Evolutionary conservation across 176 grass and related monocot species (phyloP).

Genomic region (Thalia dealbata): DNA sequence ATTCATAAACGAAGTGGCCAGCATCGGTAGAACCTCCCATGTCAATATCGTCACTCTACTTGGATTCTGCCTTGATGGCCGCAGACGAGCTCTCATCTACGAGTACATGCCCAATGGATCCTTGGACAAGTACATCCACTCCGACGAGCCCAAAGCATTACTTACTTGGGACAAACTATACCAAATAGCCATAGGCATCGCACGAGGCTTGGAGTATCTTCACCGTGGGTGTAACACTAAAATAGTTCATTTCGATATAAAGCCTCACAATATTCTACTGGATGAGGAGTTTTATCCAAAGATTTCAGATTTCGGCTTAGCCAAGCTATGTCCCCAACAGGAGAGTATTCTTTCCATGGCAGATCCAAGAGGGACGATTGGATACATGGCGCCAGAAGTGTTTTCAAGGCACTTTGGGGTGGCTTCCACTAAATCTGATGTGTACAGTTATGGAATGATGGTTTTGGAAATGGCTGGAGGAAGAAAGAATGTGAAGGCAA

Average conservation of each 20-base stretch:
- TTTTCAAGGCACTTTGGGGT: slow-evolving; percentile 44
- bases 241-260: slow-evolving; percentile 81
- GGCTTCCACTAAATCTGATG: slow-evolving; percentile 47
- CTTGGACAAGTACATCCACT: slow-evolving; percentile 47
- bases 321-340: slow-evolving; percentile 39
- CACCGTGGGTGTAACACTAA: slow-evolving; percentile 23
- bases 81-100: slow-evolving; percentile 37
- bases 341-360: slow-evolving; percentile 41
- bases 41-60: slow-evolving; percentile 8
- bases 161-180: slow-evolving; percentile 39
- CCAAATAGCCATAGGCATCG: slow-evolving; percentile 49
- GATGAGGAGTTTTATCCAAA: slow-evolving; percentile 49
- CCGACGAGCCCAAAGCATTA: slow-evolving; percentile 1
- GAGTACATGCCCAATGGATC: slow-evolving; percentile 61
- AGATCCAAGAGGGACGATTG: slow-evolving; percentile 49
- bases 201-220: slow-evolving; percentile 50
- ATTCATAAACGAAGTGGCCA: slow-evolving; percentile 7
- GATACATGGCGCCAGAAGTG: slow-evolving; percentile 61
- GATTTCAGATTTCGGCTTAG: slow-evolving; percentile 59
- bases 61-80: not conserved
- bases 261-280: slow-evolving; percentile 56
- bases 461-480: slow-evolving; percentile 44
- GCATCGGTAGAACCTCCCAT: slow-evolving; percentile 14
- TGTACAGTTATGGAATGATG: slow-evolving; percentile 70
- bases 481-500: slow-evolving; percentile 14